phyloP scores from a whole-genome alignment of 2,329 filamentous ascomycete genomes.

The Aaosphaeria arxii region DNA sequence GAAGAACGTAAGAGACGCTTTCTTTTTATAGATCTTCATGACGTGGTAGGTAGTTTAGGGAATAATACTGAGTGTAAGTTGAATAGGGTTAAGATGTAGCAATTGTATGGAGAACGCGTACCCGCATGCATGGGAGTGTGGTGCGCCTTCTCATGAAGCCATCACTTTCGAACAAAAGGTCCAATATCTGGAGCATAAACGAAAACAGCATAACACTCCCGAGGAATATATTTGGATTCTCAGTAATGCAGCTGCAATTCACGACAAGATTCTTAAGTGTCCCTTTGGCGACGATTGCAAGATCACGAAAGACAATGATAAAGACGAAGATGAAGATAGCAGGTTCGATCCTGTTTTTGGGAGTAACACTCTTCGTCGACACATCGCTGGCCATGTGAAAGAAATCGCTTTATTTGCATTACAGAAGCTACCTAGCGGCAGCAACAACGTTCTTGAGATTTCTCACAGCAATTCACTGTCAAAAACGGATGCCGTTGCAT shows the following conservation, averaged over 20 bases:
- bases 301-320: no score
- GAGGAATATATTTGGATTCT: not conserved
- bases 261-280: not conserved
- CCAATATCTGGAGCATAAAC: not conserved
- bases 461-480: not conserved
- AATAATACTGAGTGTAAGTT: no score
- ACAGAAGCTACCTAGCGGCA: not conserved
- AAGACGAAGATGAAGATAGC: no score
- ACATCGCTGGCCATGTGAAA: not conserved
- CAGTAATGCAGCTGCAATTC: not conserved
- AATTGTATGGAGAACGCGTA: no score
- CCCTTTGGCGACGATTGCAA: not conserved
- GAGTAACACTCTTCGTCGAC: not conserved
- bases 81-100: no score
- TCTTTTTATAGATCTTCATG: no score
- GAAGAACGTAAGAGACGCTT: no score
- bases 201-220: not conserved
- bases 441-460: no score
- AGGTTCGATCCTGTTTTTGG: not conserved
- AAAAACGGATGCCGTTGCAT: not conserved
- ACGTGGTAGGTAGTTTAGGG: no score
- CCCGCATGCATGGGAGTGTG: not conserved
- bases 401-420: not conserved
- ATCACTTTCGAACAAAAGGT: not conserved
- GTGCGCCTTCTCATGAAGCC: not conserved